phyloP scores from a whole-genome alignment of 495 filamentous ascomycete genomes.

The Penicillium chermesinum region DNA sequence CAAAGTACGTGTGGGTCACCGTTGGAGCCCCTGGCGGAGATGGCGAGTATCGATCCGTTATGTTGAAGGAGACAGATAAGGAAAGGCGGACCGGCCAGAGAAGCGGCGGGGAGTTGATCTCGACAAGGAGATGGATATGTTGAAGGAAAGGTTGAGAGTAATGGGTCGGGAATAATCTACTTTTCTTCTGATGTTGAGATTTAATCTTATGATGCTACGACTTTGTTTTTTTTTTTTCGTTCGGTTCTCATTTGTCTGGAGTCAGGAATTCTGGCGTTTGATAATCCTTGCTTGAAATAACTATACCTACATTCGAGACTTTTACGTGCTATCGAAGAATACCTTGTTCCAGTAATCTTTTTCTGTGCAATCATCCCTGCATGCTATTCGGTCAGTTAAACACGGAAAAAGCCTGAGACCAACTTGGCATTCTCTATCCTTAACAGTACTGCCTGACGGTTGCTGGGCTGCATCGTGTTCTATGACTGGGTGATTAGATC shows the following conservation, averaged over 20 bases:
- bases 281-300: background rate
- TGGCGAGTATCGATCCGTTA: slow-evolving; percentile 43
- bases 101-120: slow-evolving; percentile 13
- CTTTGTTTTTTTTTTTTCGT: slow-evolving; percentile 6
- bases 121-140: slow-evolving; percentile 30
- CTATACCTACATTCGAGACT: too few relatives aligned
- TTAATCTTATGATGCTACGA: slow-evolving; percentile 30
- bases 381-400: too few relatives aligned
- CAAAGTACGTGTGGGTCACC: slow-evolving; percentile 79
- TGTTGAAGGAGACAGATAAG: slow-evolving; percentile 27
- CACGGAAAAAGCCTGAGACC: too few relatives aligned
- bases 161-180: slow-evolving; percentile 21
- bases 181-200: slow-evolving; percentile 7
- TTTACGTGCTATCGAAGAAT: too few relatives aligned
- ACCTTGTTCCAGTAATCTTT: too few relatives aligned
- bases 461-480: too few relatives aligned
- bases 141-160: slow-evolving; percentile 32
- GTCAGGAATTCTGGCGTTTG: background rate
- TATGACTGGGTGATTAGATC: too few relatives aligned
- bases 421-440: too few relatives aligned
- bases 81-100: slow-evolving; percentile 9
- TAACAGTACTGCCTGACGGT: too few relatives aligned
- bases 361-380: too few relatives aligned
- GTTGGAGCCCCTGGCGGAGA: slow-evolving; percentile 76
- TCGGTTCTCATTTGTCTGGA: background rate